These are phyloP conservation scores for Cryptosporidium xiaoi DNA, from an alignment of 169 alveolate species.

Conservation along the genomic window DNA sequence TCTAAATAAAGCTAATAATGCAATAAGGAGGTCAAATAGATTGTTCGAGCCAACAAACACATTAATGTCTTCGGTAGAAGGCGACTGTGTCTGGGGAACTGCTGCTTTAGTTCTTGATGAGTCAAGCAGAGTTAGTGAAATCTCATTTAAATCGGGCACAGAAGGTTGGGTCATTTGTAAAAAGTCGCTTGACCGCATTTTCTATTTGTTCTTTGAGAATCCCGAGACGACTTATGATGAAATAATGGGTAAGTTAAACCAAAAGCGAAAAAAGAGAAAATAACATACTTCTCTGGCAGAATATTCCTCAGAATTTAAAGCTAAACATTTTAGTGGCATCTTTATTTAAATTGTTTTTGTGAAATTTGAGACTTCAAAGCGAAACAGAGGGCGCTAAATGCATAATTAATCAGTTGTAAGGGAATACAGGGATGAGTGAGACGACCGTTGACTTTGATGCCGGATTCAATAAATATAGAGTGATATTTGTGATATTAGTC, in stretches of 20 bases:
- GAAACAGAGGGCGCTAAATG: neutral
- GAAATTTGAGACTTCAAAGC: neutral
- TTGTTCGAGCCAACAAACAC: constrained; percentile 47
- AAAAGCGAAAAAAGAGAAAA: neutral
- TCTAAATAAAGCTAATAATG: constrained; percentile 29
- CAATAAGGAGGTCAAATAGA: constrained; percentile 68
- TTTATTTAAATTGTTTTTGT: constrained; percentile 6
- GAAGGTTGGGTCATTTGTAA: constrained; percentile 71
- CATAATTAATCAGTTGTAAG: neutral
- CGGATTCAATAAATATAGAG: constrained; percentile 52
- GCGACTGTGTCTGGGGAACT: constrained; percentile 41
- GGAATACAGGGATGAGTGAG: constrained; percentile 3
- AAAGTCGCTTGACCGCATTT: constrained; percentile 52
- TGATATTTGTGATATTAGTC: constrained; percentile 21
- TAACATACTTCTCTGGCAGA: neutral
- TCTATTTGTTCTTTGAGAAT: constrained; percentile 60
- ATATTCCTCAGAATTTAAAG: constrained; percentile 35
- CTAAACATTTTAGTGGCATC: constrained; percentile 39
- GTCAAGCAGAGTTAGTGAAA: neutral
- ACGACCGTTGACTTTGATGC: neutral
- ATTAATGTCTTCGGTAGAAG: constrained; percentile 62
- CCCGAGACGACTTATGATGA: constrained; percentile 12
- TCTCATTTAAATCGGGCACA: constrained; percentile 26
- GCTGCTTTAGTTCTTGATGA: constrained; percentile 6
- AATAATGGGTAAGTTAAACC: constrained; percentile 41